These are phyloP conservation scores for Syzygium syzygioides DNA, from an alignment of 441 rosid genomes.

Conservation along the genomic window DNA sequence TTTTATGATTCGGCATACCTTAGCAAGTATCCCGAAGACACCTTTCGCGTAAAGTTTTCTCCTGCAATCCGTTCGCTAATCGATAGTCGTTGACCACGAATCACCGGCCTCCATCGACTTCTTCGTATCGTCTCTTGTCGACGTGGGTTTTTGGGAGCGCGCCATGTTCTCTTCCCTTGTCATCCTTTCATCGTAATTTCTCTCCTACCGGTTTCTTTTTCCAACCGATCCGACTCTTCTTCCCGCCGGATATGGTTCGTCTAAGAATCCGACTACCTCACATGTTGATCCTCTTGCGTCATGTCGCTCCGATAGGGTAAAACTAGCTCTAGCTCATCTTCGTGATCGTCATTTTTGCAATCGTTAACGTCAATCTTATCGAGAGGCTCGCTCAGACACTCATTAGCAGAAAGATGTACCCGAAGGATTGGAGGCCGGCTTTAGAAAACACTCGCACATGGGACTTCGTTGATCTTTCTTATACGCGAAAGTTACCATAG, in stretches of 20 bases:
- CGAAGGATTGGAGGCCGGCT: neutral
- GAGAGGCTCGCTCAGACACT: neutral
- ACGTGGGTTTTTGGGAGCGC: neutral
- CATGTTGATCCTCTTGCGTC: neutral
- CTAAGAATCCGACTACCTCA: neutral
- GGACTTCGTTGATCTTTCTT: neutral
- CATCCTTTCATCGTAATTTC: neutral
- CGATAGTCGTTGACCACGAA: neutral
- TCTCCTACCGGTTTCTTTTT: neutral
- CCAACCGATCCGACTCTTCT: neutral
- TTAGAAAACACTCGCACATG: neutral
- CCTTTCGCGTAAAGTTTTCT: neutral
- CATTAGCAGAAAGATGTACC: neutral
- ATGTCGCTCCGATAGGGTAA: neutral
- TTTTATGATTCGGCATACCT: neutral
- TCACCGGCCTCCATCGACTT: neutral
- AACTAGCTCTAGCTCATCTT: neutral
- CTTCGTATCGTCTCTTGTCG: neutral
- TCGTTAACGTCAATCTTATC: neutral
- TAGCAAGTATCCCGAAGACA: neutral
- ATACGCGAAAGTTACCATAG: neutral
- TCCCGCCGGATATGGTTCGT: neutral
- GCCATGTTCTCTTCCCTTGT: neutral
- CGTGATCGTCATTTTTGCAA: neutral
- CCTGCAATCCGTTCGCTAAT: neutral